These are phyloP conservation scores for Echites panduratus DNA, from an alignment of 257 asterid species.

Conservation along the genomic window DNA sequence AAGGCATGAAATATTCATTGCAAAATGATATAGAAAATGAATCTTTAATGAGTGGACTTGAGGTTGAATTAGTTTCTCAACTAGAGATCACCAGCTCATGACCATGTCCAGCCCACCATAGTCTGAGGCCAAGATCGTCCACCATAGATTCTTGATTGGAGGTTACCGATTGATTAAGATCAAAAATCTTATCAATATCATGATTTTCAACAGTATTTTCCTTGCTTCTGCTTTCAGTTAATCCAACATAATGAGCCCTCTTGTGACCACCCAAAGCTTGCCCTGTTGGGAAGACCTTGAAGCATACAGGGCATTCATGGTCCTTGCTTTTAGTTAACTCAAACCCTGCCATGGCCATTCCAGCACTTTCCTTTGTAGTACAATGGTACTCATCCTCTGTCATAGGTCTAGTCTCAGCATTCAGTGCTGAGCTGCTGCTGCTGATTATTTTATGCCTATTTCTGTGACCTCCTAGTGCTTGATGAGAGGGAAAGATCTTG, in stretches of 20 bases:
- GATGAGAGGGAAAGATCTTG: constrained; percentile 17
- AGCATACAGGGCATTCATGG: constrained; percentile 50
- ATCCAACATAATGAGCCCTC: constrained; percentile 58
- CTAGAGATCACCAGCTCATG: constrained; percentile 27
- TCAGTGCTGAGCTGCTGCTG: constrained; percentile 7
- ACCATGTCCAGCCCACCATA: constrained; percentile 39
- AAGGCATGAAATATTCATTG: not conserved
- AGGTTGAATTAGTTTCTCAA: constrained; percentile 19
- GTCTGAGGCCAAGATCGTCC: constrained; percentile 20
- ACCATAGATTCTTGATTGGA: constrained; percentile 23
- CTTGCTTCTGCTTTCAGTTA: constrained; percentile 24
- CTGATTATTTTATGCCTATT: constrained; percentile 15
- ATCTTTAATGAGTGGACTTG: constrained; percentile 2
- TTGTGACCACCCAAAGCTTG: constrained; percentile 87
- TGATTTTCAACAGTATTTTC: constrained; percentile 24
- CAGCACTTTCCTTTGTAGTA: constrained; percentile 9
- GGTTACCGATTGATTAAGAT: constrained; percentile 41
- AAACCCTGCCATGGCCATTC: constrained; percentile 4
- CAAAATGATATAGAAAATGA: constrained; percentile 5
- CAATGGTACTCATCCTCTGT: constrained; percentile 17
- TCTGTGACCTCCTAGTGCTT: constrained; percentile 22
- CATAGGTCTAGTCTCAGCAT: constrained; percentile 4
- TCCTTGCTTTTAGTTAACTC: constrained; percentile 23
- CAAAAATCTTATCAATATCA: constrained; percentile 23
- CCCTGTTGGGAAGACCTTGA: constrained; percentile 63